phyloP scores from a whole-genome alignment of 495 filamentous ascomycete genomes.

The Talaromyces thailandensis region DNA sequence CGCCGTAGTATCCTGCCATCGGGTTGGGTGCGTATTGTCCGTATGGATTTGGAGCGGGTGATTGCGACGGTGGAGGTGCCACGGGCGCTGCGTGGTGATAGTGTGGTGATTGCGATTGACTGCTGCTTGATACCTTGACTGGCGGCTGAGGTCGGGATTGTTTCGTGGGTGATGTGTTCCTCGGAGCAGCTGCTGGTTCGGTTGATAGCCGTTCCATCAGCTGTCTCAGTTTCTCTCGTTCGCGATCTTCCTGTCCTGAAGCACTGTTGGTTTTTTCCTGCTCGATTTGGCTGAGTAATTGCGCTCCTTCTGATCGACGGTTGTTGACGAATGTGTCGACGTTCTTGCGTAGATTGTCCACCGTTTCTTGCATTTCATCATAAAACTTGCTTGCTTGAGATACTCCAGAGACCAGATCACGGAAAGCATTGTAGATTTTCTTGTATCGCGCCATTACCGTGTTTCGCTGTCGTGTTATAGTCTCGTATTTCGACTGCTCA shows the following conservation, averaged over 20 bases:
- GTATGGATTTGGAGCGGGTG: slow-evolving; percentile 35
- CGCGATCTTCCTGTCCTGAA: slow-evolving; percentile 68
- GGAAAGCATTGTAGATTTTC: slow-evolving; percentile 84
- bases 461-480: slow-evolving; percentile 71
- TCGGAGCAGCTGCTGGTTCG: slow-evolving; percentile 43
- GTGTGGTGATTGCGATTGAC: slow-evolving; percentile 34
- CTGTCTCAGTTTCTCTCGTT: slow-evolving; percentile 75
- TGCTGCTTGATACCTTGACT: slow-evolving; percentile 18
- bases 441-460: slow-evolving; percentile 81
- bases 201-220: slow-evolving; percentile 95
- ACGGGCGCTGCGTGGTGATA: slow-evolving; percentile 31
- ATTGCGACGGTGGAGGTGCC: slow-evolving; percentile 25
- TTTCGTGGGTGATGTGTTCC: slow-evolving; percentile 24
- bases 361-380: slow-evolving; percentile 88
- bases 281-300: slow-evolving; percentile 83
- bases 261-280: slow-evolving; percentile 58
- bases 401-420: slow-evolving; percentile 80
- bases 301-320: slow-evolving; percentile 80
- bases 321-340: slow-evolving; percentile 96
- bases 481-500: slow-evolving; percentile 91
- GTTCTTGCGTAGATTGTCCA: slow-evolving; percentile 91
- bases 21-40: slow-evolving; percentile 25
- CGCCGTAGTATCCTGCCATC: slow-evolving; percentile 16
- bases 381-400: slow-evolving; percentile 87
- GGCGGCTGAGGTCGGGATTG: slow-evolving; percentile 33